Conservation (phyloP, 116 monocot species). For the Dioscorea cayenensis region DNA sequence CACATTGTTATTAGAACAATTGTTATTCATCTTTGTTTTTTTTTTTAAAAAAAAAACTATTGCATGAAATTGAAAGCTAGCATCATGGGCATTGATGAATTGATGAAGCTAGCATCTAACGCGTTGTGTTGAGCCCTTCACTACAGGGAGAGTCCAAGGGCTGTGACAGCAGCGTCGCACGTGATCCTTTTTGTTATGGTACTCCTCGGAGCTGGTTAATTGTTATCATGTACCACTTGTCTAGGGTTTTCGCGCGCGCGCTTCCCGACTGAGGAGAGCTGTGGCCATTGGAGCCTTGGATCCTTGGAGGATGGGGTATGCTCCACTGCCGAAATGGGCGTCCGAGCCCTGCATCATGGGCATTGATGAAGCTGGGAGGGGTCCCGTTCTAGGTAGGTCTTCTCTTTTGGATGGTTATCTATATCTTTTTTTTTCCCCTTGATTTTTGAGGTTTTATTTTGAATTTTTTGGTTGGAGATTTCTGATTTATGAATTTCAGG, state of each 20-base stretch:
- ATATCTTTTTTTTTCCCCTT: neutral
- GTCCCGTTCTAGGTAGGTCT: constrained; percentile 91
- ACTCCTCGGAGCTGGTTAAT: neutral
- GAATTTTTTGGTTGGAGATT: neutral
- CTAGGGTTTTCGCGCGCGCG: neutral
- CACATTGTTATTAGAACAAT: too few relatives aligned
- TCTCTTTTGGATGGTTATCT: neutral
- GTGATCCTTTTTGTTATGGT: neutral
- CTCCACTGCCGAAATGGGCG: constrained; percentile 56
- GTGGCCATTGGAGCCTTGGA: too few relatives aligned
- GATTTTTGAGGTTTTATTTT: neutral
- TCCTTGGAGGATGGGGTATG: neutral
- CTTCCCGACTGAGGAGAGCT: neutral
- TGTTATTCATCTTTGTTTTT: too few relatives aligned
- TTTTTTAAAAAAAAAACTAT: too few relatives aligned
- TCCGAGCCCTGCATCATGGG: constrained; percentile 93
- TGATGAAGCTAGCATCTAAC: too few relatives aligned
- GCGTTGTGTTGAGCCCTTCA: too few relatives aligned
- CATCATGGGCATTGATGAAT: too few relatives aligned
- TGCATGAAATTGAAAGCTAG: too few relatives aligned
- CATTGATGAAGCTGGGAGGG: constrained; percentile 98
- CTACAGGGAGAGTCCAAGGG: too few relatives aligned
- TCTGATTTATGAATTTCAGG: constrained; percentile 26
- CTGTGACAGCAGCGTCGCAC: neutral
- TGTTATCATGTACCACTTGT: neutral